Percentiles rank a stretch among this genome's conserved stretches.
Evolutionary conservation across 2,329 filamentous ascomycete genomes (phyloP).

Genomic region (Periglandula ipomoeae): DNA sequence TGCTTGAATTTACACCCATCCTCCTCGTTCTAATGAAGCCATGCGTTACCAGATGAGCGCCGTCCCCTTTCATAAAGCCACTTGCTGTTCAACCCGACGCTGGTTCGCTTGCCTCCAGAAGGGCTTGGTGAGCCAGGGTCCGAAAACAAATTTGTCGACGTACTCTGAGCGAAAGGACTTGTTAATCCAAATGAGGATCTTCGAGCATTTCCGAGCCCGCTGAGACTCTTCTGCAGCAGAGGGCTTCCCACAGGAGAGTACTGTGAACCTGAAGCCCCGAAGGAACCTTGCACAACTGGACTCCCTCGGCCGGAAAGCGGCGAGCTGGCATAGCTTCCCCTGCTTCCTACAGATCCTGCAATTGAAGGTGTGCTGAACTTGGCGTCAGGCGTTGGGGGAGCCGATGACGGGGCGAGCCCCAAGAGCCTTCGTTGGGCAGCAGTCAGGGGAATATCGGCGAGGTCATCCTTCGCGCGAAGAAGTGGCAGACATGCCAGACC

Average conservation of each 20-base stretch:
- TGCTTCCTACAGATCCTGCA: slow-evolving; percentile 52
- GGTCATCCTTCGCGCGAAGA: slow-evolving; percentile 61
- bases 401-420: slow-evolving; percentile 61
- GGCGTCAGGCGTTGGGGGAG: slow-evolving; percentile 57
- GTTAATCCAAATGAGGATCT: slow-evolving; percentile 55
- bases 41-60: slow-evolving; percentile 39
- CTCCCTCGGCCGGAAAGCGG: slow-evolving; percentile 49
- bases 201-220: slow-evolving; percentile 35
- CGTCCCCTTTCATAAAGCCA: slow-evolving; percentile 86
- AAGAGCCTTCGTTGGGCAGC: slow-evolving; percentile 66
- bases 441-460: slow-evolving; percentile 84
- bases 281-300: slow-evolving; percentile 26
- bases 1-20: neutral
- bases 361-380: slow-evolving; percentile 68
- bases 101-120: slow-evolving; percentile 55
- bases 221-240: slow-evolving; percentile 60
- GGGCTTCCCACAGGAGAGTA: slow-evolving; percentile 38
- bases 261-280: slow-evolving; percentile 35
- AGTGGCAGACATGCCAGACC: slow-evolving; percentile 62
- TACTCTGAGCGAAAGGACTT: slow-evolving; percentile 42
- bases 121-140: slow-evolving; percentile 66
- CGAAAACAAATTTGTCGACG: slow-evolving; percentile 37
- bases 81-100: slow-evolving; percentile 77
- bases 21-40: slow-evolving; percentile 20
- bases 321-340: slow-evolving; percentile 47